phyloP scores from a whole-genome alignment of 2,329 filamentous ascomycete genomes.

The Fusarium sp. region DNA sequence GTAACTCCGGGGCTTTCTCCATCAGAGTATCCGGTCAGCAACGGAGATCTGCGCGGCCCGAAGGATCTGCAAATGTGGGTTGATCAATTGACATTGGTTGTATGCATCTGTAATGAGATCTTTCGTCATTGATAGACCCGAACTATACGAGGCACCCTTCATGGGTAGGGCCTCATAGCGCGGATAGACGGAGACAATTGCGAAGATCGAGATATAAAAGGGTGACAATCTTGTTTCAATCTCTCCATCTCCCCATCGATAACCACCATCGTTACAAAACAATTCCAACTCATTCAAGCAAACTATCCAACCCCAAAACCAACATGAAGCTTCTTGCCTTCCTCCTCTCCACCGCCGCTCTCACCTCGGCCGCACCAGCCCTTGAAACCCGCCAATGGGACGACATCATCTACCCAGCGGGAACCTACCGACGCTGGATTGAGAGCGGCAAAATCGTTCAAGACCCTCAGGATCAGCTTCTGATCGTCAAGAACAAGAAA shows the following conservation, averaged over 20 bases:
- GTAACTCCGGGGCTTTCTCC: neutral
- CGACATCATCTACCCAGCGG: constrained; percentile 1
- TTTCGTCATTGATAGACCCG: neutral
- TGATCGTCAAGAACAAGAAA: constrained; percentile 16
- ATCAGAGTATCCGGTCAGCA: neutral
- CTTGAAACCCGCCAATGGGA: neutral
- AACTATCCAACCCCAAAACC: neutral
- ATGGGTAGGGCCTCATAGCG: neutral
- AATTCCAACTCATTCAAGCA: neutral
- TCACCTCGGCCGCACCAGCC: neutral
- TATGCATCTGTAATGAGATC: neutral
- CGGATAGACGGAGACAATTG: neutral
- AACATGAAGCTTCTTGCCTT: neutral
- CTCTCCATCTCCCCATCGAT: neutral
- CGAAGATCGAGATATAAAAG: neutral
- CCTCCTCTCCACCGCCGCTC: neutral
- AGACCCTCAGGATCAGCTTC: constrained; percentile 12
- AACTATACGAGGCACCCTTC: neutral
- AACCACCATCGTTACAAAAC: neutral
- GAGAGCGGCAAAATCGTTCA: neutral
- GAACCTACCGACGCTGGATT: constrained; percentile 13
- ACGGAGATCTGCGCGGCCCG: neutral
- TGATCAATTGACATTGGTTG: neutral
- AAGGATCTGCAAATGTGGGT: neutral
- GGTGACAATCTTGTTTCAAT: neutral